Conservation (phyloP, 1,139 yeast genomes). For the Candida dubliniensis region DNA sequence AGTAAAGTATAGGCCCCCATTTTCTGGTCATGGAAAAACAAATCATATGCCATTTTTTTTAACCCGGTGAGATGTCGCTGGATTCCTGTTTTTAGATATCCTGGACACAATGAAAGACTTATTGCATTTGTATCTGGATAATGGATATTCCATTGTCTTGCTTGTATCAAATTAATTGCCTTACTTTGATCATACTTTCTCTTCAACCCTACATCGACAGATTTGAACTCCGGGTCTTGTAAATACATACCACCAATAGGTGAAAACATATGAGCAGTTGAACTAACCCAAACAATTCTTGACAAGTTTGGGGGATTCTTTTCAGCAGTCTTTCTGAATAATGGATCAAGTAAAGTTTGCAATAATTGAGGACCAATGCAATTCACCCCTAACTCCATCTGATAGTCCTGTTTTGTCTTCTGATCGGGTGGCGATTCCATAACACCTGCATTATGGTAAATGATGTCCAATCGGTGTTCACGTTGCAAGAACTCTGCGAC, state of each 20-base stretch:
- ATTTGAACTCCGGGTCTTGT: constrained; percentile 30
- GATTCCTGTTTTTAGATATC: constrained; percentile 42
- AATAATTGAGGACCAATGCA: constrained; percentile 50
- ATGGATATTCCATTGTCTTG: constrained; percentile 38
- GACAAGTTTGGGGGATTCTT: constrained; percentile 10
- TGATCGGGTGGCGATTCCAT: constrained; percentile 41
- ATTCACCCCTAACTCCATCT: constrained; percentile 42
- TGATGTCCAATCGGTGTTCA: constrained; percentile 34
- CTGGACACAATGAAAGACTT: constrained; percentile 46
- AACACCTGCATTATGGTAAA: constrained; percentile 56
- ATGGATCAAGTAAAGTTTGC: constrained; percentile 44
- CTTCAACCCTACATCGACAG: constrained; percentile 2
- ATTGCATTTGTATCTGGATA: constrained; percentile 39
- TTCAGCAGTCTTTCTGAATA: constrained; percentile 33
- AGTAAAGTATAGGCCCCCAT: constrained; percentile 22
- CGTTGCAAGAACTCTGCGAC: constrained; percentile 26
- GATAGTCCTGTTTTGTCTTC: constrained; percentile 12
- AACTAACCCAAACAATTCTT: constrained; percentile 50
- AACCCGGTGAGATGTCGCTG: constrained; percentile 25
- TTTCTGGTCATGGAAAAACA: constrained; percentile 4
- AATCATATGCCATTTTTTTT: constrained; percentile 4
- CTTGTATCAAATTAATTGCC: constrained; percentile 43
- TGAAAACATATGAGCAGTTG: constrained; percentile 36
- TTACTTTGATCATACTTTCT: constrained; percentile 47
- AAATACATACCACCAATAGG: constrained; percentile 44